Evolutionary conservation across 73 alveolate species (phyloP).

Genomic region (Symbiodinium pilosum): DNA sequence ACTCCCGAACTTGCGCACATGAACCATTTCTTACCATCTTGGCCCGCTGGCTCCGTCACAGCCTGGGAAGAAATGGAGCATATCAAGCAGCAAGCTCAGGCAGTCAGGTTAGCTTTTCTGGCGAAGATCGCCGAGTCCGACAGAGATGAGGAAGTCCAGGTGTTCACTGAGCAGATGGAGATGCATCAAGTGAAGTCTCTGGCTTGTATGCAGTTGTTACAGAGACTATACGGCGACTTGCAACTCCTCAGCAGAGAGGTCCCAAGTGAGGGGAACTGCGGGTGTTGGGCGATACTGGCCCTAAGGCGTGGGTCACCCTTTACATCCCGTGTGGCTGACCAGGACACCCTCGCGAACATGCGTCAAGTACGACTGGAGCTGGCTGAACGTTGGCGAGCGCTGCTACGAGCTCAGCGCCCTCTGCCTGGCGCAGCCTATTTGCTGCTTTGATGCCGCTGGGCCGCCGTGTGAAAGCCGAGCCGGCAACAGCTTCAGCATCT

Average conservation of each 20-base stretch:
- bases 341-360: neutral
- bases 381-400: neutral
- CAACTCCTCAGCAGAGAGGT: neutral
- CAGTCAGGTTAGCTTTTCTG: neutral
- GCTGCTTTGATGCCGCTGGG: too few relatives aligned
- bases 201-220: neutral
- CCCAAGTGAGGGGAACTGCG: conserved; percentile 29
- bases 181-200: neutral
- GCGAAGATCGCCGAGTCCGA: neutral
- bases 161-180: neutral
- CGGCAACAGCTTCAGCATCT: too few relatives aligned
- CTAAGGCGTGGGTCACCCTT: neutral
- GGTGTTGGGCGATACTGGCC: neutral
- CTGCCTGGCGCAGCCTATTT: too few relatives aligned
- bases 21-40: neutral
- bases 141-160: neutral
- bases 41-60: neutral
- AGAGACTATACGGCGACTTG: neutral
- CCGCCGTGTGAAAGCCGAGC: neutral
- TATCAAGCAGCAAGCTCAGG: neutral
- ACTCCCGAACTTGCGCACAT: neutral
- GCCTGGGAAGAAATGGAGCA: neutral
- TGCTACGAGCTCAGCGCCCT: neutral
- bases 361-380: neutral
- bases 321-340: neutral